These are phyloP conservation scores for Naumovozyma dairenensis DNA, from an alignment of 805 yeast species.

Conservation along the genomic window DNA sequence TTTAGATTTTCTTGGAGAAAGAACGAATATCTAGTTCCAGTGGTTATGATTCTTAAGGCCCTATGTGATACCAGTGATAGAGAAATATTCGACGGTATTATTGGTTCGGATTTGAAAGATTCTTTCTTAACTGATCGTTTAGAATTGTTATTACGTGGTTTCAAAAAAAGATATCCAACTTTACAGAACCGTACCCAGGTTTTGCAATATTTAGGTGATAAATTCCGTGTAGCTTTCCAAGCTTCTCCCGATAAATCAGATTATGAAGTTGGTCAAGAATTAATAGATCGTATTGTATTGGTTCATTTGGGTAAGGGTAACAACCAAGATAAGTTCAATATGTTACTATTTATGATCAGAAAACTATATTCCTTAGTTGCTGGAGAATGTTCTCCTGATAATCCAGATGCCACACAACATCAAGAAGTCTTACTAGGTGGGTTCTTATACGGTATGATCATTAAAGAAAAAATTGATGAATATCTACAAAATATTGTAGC, in stretches of 20 bases:
- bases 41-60: conserved; percentile 84
- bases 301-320: conserved; percentile 61
- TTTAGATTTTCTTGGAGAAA: conserved; percentile 96
- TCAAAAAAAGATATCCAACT: conserved; percentile 57
- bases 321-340: conserved; percentile 70
- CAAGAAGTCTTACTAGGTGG: conserved; percentile 96
- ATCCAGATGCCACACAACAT: conserved; percentile 98
- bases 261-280: conserved; percentile 81
- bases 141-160: conserved; percentile 82
- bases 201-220: conserved; percentile 90
- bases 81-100: conserved; percentile 92
- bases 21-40: conserved; percentile 91
- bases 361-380: conserved; percentile 91
- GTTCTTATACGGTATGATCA: conserved; percentile 89
- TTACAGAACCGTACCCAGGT: conserved; percentile 77
- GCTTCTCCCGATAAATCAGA: conserved; percentile 84
- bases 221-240: conserved; percentile 86
- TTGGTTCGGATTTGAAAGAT: conserved; percentile 77
- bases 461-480: conserved; percentile 94
- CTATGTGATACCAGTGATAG: conserved; percentile 84
- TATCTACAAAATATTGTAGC: conserved; percentile 62
- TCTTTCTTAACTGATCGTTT: conserved; percentile 97
- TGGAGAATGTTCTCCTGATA: conserved; percentile 93
- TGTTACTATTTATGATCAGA: conserved; percentile 89
- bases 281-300: conserved; percentile 71